Evolutionary conservation across 176 grass and related monocot genomes (phyloP), one percentile per base, ranked within the genome.

Genomic region (Zizania latifolia): DNA sequence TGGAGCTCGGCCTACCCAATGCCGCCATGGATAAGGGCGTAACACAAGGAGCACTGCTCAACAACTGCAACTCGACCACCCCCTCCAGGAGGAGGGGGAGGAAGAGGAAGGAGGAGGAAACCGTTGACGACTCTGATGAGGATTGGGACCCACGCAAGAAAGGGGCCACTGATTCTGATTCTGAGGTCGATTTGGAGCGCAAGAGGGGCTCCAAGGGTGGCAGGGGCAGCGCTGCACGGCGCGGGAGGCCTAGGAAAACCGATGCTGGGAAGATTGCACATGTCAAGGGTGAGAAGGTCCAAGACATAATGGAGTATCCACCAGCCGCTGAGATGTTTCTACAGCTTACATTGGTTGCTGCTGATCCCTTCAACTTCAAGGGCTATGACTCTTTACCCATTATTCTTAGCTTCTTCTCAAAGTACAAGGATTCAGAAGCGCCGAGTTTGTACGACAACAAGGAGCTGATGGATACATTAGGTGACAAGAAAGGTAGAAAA

Each of bases 371-470:
- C 26, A 78, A 86, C 26, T 61, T 80, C 40, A 71, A 73, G 27
- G 64, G 50, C 12, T 78, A 80, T 7, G 82, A 75, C 35, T 88
- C 71, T 40, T 61, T 85, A 38, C 35, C 83, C 17, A 11, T 77
- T 21, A 70, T 86, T 16, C 79, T 81, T 62, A 85, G 82, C 29
- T 94, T 99, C 78, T 93, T 97, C 84, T 85, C 83, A 16, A 81
- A 89, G 43, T 74, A 85, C 75, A 93, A 83, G 80, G 62, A 91
- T 55, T 88, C 68, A 0, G 14, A 58, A 22, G 76, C 55, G 28
- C 87, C 87, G 10, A 48, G 68, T 3, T 50, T 27, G 2, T 74
- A 44, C 0, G 40, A 87, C 11, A 33, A 80, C 45, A 92, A 86
- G 45, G 75, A 87, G 67, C 56, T 83, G 46, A 27, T 77, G 14